Percentiles rank a stretch among this genome's conserved stretches.
phyloP scores from a whole-genome alignment of 2,329 filamentous ascomycete genomes.

The Dactylellina sp. region DNA sequence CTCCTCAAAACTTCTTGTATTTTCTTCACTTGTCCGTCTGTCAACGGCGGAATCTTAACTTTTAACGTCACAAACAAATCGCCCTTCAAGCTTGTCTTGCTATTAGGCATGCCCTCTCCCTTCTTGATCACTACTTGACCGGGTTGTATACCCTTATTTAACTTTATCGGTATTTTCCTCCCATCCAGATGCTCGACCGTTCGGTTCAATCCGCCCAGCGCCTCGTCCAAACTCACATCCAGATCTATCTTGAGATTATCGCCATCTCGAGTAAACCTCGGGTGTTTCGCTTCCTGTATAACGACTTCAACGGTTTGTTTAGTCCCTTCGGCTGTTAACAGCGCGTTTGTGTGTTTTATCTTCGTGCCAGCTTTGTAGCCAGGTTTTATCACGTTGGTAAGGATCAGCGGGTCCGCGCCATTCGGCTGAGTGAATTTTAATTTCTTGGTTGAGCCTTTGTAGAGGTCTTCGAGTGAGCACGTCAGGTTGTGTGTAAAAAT shows the following conservation, averaged over 20 bases:
- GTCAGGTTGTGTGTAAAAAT: constrained; percentile 90
- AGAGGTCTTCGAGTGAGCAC: constrained; percentile 97
- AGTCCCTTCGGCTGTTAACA: constrained; percentile 93
- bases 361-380: constrained; percentile 94
- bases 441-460: constrained; percentile 80
- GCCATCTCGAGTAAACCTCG: constrained; percentile 92
- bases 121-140: constrained; percentile 52
- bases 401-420: constrained; percentile 93
- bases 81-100: constrained; percentile 48
- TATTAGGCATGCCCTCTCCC: constrained; percentile 54
- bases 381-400: constrained; percentile 96
- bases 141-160: constrained; percentile 47
- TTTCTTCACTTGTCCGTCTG: constrained; percentile 40
- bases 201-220: constrained; percentile 88
- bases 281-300: constrained; percentile 97
- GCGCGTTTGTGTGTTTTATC: constrained; percentile 96
- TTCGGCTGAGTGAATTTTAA: constrained; percentile 97
- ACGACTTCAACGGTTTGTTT: constrained; percentile 97
- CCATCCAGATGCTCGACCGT: constrained; percentile 94
- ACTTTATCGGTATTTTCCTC: constrained; percentile 48
- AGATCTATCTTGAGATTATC: constrained; percentile 95
- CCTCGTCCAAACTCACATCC: constrained; percentile 94
- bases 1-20: constrained; percentile 50
- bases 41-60: constrained; percentile 51
- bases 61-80: constrained; percentile 53